Base-by-base conservation (phyloP, 192 early-diverging fungal species). In the Coemansia sp. region DNA sequence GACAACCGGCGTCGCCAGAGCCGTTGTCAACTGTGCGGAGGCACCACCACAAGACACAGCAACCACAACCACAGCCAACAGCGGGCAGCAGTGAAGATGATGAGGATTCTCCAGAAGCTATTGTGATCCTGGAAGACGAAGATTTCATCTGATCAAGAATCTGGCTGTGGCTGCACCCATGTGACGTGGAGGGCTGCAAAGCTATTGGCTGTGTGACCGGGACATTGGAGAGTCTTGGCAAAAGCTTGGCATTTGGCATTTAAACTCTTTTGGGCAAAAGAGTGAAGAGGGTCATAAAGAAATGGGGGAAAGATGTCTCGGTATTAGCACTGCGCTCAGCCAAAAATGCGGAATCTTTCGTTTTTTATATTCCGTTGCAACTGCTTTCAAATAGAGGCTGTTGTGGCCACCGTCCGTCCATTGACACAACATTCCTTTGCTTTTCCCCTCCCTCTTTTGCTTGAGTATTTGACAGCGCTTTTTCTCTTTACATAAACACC, bases 201-300 rank as follows among this genome's bases (percentile, higher is more conserved):
- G 29, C 55, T 12, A 57, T 57, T 57, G 55, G 37, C 60, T 62
- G 16, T 12, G 43, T 30, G 33, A 23, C 2, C 43, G 23, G 25
- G 29, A 7, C 1, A 55, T 49, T 35, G 53, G 35, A 13, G 58
- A 6, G 60, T 57, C 60, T 61, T 61, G 60, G 60, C 60, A 48
- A 56, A n/a, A 46, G 34, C 63, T 65, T 65, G 63, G 63, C 63
- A 55, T 55, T 65, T 65, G 48, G 48, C 48, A 51, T 51, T n/a
- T n/a, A 5, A 23, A 26, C 10, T 23, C 23, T 15, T 51, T 51
- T 51, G 23, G 21, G 48, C 48, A 51, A 51, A 51, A 51, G 48
- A 5, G 46, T 8, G 25, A 26, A 7, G 26, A 15, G 3, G 20
- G 37, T 15, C 15, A 7, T 21, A 26, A 40, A 40, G 15, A 51